Evolutionary conservation across 768 basidiomycete species (phyloP), one percentile per base, ranked within the genome.

Genomic region (Lentinula guzmanii): DNA sequence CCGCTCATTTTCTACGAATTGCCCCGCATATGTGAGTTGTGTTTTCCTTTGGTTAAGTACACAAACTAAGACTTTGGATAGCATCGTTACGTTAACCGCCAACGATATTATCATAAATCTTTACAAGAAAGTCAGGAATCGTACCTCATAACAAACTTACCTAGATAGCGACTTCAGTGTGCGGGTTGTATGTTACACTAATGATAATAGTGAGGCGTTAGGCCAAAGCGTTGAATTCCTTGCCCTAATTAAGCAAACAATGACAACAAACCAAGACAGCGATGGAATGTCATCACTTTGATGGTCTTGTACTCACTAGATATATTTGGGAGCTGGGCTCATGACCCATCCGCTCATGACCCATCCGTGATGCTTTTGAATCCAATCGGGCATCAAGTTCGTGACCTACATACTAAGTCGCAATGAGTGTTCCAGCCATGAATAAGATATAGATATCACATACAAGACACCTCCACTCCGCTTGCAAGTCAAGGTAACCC

Each of bases 1-100:
- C 92, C 0, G 95, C 96, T 2, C 96, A 98, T 72, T 92, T 97
- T 74, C 69, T 95, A 67, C 84, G 95, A 41, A 96, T 96, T 69
- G 91, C 90, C 13, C 95, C 94, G 33, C 93, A 95, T 72, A 95
- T 94, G 89, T 90, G 69, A 74, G 86, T 21, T 9, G 5, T 39
- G 18, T 18, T 24, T 56, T 24, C 24, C 24, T 24, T 24, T 24
- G 24, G 24, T 24, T 24, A 24, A 24, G 24, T 24, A 24, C 24
- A 24, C 24, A 24, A 24, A 24, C 24, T 24, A 24, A 24, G 24
- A 24, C 24, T 24, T 24, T 24, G 24, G 24, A 15, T 65, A 94
- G 91, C 52, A 93, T 98, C 65, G 84, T 97, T 62, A 98, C 95
- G 1, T 78, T 98, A 50, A 95, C 94, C 2, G 85, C 88, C 61